Conservation (phyloP, 2,329 filamentous ascomycete species). For the Alternaria alternata region DNA sequence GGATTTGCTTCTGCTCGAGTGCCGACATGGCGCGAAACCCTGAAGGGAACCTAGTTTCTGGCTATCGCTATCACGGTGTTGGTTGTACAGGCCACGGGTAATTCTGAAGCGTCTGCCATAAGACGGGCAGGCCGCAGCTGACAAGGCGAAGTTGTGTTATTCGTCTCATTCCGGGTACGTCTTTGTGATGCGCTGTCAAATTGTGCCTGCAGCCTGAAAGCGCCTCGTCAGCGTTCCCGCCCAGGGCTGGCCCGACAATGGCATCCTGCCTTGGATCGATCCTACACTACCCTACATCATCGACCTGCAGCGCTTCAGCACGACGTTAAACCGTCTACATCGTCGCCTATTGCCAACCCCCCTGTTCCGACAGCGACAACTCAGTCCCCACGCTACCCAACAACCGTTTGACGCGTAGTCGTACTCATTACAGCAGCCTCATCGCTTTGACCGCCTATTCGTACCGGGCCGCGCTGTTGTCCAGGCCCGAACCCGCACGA, state of each 20-base stretch:
- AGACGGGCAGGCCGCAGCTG: conserved; percentile 7
- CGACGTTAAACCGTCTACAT: neutral
- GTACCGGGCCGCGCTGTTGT: conserved; percentile 34
- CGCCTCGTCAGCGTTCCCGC: conserved; percentile 13
- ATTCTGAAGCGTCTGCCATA: neutral
- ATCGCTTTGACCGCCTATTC: conserved; percentile 38
- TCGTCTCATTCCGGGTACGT: neutral
- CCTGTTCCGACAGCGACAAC: conserved; percentile 22
- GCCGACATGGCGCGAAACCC: conserved; percentile 1
- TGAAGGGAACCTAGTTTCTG: neutral
- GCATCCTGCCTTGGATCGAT: neutral
- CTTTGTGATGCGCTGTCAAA: conserved; percentile 26
- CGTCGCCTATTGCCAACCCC: conserved; percentile 17
- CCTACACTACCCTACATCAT: conserved; percentile 10
- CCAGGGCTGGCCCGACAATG: neutral
- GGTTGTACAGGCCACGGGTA: neutral
- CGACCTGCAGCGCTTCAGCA: conserved; percentile 22
- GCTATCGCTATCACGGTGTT: neutral
- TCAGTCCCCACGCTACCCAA: conserved; percentile 28
- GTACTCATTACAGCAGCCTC: conserved; percentile 30
- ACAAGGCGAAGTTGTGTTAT: conserved; percentile 2
- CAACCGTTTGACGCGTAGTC: conserved; percentile 37
- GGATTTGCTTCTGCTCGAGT: conserved; percentile 4
- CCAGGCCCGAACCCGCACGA: conserved; percentile 35
- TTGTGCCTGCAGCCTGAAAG: conserved; percentile 19